Evolutionary conservation across 1,284 basidiomycete species (phyloP).

Genomic region (Irpex sp.): DNA sequence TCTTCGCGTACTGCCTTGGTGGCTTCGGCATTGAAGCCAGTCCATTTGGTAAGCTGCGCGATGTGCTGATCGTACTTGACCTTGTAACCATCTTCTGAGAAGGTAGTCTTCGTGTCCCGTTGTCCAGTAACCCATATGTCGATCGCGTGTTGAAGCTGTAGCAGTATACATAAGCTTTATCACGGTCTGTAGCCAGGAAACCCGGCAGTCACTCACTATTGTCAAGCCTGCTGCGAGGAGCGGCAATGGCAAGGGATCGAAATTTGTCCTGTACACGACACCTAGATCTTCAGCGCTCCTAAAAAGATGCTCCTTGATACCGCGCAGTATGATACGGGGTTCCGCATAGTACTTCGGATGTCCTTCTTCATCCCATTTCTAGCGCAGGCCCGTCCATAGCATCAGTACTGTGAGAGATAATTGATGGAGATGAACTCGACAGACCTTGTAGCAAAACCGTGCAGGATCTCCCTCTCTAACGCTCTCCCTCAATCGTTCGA

Average conservation of each 20-base stretch:
- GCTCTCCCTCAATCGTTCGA: no score
- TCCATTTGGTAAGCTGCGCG: neutral
- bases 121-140: neutral
- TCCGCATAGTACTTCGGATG: neutral
- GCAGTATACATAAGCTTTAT: no score
- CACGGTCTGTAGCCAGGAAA: no score
- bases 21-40: neutral
- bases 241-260: neutral
- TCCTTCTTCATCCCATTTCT: no score
- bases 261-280: neutral
- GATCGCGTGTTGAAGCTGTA: neutral
- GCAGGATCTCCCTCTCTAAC: neutral
- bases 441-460: neutral
- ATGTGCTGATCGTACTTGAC: neutral
- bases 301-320: neutral
- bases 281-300: neutral
- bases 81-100: neutral
- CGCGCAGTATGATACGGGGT: neutral
- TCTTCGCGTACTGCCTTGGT: neutral
- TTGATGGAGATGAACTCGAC: neutral
- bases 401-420: neutral
- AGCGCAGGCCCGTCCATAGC: no score
- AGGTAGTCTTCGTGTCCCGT: neutral
- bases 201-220: neutral
- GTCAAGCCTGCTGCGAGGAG: neutral